A percentile compares a stretch with the other conserved stretches of the same genome.
These are phyloP conservation scores for Ichthyophonus hoferi DNA, from an alignment of 208 protist genomes.

Conservation along the genomic window DNA sequence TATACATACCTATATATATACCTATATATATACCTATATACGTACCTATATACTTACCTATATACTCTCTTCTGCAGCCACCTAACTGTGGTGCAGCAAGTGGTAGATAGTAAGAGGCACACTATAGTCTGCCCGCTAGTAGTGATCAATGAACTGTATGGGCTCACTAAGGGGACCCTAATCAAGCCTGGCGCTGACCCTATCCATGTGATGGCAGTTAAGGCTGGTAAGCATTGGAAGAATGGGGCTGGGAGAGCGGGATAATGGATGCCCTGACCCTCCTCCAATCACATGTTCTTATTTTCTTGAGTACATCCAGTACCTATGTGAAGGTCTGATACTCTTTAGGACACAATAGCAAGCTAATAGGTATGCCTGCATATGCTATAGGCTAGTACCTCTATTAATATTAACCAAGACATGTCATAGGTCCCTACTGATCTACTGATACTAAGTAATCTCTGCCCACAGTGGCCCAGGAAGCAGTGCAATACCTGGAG, in stretches of 20 bases:
- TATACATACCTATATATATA: background rate
- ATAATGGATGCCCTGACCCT: too few relatives aligned
- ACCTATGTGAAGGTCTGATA: too few relatives aligned
- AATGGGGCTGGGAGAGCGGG: too few relatives aligned
- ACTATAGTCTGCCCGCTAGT: conserved; percentile 3
- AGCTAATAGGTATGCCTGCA: too few relatives aligned
- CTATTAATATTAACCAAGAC: too few relatives aligned
- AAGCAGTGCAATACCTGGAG: background rate
- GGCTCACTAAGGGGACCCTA: background rate
- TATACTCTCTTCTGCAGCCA: background rate
- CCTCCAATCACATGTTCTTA: too few relatives aligned
- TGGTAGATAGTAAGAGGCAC: background rate
- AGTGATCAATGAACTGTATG: conserved; percentile 21
- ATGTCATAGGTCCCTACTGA: too few relatives aligned
- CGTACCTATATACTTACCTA: background rate
- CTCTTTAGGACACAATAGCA: too few relatives aligned
- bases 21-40: background rate
- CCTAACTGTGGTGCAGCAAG: background rate
- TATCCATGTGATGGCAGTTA: background rate
- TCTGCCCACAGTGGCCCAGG: background rate
- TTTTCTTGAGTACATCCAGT: too few relatives aligned
- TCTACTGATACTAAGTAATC: too few relatives aligned
- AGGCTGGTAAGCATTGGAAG: background rate
- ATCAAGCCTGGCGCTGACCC: background rate
- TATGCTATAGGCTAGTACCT: too few relatives aligned